Conservation (phyloP, 2,329 filamentous ascomycete genomes). For the Leptographium galeiforme region DNA sequence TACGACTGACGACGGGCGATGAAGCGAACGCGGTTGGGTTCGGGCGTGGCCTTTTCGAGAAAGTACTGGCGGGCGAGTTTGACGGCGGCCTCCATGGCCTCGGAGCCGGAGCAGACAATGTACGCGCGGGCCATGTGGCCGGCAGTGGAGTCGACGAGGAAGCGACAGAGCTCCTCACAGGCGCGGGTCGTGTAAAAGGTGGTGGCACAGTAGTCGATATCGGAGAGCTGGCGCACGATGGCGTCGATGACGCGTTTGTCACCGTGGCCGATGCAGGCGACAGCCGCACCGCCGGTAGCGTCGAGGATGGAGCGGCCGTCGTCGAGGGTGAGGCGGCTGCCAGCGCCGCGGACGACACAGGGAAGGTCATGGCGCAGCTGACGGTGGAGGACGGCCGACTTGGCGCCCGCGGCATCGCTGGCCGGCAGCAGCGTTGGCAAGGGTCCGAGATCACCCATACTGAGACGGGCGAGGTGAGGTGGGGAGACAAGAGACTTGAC, state of each 20-base stretch:
- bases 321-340: slow-evolving; percentile 24
- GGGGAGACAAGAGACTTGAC: too few relatives aligned
- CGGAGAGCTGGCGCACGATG: slow-evolving; percentile 24
- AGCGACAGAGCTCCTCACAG: slow-evolving; percentile 25
- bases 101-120: slow-evolving; percentile 34
- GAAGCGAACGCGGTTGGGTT: slow-evolving; percentile 46
- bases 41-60: slow-evolving; percentile 38
- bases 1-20: slow-evolving; percentile 57
- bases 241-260: slow-evolving; percentile 26
- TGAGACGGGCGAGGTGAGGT: neutral
- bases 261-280: slow-evolving; percentile 32
- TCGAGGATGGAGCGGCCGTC: slow-evolving; percentile 29
- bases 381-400: slow-evolving; percentile 26
- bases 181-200: slow-evolving; percentile 26
- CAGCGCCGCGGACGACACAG: slow-evolving; percentile 18
- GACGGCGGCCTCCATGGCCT: slow-evolving; percentile 51
- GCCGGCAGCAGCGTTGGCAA: neutral
- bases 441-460: neutral
- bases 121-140: slow-evolving; percentile 25
- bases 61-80: slow-evolving; percentile 54
- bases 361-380: slow-evolving; percentile 21
- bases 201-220: slow-evolving; percentile 28
- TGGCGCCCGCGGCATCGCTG: neutral
- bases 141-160: slow-evolving; percentile 22
- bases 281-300: slow-evolving; percentile 31